Base-by-base conservation (phyloP, 1,284 basidiomycete species). In the Malassezia sp. region DNA sequence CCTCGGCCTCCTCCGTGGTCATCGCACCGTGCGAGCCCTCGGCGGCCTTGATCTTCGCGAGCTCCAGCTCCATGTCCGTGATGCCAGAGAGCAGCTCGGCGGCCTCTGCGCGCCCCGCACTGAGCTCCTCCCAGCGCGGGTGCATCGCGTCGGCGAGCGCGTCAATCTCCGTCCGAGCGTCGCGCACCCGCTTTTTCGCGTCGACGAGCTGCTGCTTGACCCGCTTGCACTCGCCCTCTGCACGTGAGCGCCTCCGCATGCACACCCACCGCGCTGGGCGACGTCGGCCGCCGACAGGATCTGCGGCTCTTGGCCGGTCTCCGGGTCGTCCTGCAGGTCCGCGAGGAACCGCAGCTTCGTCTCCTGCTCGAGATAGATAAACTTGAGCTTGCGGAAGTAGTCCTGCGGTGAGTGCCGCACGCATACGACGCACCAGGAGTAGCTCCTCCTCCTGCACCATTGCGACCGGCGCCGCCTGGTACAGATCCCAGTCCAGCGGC, bases 371-470 rank as follows among this genome's bases (percentile, higher is more conserved):
- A 64, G 49, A 38, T 61, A 61, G 48, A 62, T 62, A 41, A 64
- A 64, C 40, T 64, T 64, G 43, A 64, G 59, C 53, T 64, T 62
- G 42, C 57, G 59, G 42, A 60, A 64, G 44, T 64, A 62, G 52
- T 61, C 59, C 27, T 40, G 35, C 10, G 24, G 10, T n/a, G 1
- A 4, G 11, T 3, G 17, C 38, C 38, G 32, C n/a, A 46, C 39
- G 9, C n/a, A n/a, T n/a, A n/a, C n/a, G n/a, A n/a, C n/a, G n/a
- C n/a, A n/a, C n/a, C n/a, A 60, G 52, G 46, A 63, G 32, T 14
- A 57, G 39, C 33, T 49, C 51, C 41, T 63, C 61, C 29, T 63
- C 61, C 45, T 58, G 50, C 32, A 49, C 55, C 6, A 63, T 37
- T 6, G 57, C 54, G 29, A 54, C 61, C 11, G 56, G 59, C 52